Base-by-base conservation (phyloP, 805 yeast genomes). In the Teunomyces lycoperdinae region DNA sequence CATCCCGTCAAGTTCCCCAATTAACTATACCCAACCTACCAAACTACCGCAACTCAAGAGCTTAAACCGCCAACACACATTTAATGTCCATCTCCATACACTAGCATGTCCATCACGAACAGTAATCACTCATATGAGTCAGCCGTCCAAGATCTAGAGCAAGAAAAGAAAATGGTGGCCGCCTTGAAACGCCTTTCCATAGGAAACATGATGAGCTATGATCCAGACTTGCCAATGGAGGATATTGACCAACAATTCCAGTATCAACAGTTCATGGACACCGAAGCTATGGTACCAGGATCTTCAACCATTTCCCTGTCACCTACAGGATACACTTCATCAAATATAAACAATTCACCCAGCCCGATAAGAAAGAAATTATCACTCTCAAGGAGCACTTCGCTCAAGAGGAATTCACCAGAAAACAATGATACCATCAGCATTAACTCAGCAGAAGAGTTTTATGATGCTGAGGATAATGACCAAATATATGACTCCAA, bases 101-200 rank as follows among this genome's bases (percentile, higher is more conserved):
- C 30, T 38, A 38, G 27, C 41, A 41, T 41, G 43, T 26, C 43
- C 20, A 11, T 13, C 34, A 41, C 34, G 10, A 41, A 30, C 17
- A 28, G 9, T 16, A 29, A 16, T 16, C 27, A 41, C 46, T 55
- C 48, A 55, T 71, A 70, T 55, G 72, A 63, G 53, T 58, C 67
- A 32, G 95, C 95, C 2, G 90, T 89, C 3, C 82, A 82, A 56
- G 89, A 89, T 5, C 79, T 87, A 41, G 89, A 87, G 58, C 83
- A 80, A 50, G 94, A 87, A 60, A 75, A 85, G 52, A 81, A 82
- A 64, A 81, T 83, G 62, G 87, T 87, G 51, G 81, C 85, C 32
- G 86, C 88, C 16, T 68, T 87, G 54, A 87, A 87, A 61, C 71
- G 95, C 49, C 70, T 85, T 13, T 83, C 89, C 0, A 84, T 87